A percentile compares a stretch with the other conserved stretches of the same genome.
Evolutionary conservation across 805 yeast species (phyloP).

Genomic region (Yarrowia porcina): DNA sequence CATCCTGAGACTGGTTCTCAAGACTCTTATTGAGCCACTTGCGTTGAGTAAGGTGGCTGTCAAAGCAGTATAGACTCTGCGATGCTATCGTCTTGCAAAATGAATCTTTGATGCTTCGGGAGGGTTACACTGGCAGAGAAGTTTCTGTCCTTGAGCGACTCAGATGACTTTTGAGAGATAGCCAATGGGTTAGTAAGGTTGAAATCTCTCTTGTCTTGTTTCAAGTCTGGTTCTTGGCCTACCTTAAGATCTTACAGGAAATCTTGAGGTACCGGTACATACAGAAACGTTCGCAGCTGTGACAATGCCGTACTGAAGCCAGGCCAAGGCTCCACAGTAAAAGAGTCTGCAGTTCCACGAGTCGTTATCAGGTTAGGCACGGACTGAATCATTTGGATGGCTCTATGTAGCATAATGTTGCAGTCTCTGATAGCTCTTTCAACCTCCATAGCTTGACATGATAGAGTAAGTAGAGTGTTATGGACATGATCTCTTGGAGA

Average conservation of each 20-base stretch:
- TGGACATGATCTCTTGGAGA: no score
- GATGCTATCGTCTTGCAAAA: slow-evolving; percentile 48
- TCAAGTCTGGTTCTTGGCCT: slow-evolving; percentile 69
- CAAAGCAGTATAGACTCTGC: slow-evolving; percentile 69
- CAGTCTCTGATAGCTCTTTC: no score
- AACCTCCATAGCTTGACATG: no score
- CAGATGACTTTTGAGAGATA: slow-evolving; percentile 34
- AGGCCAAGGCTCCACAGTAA: slow-evolving; percentile 77
- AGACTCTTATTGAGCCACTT: slow-evolving; percentile 72
- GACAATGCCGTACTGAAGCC: slow-evolving; percentile 81
- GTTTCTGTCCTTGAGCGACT: slow-evolving; percentile 39
- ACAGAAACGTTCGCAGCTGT: slow-evolving; percentile 77
- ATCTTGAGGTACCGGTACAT: slow-evolving; percentile 79
- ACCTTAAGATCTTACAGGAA: slow-evolving; percentile 72
- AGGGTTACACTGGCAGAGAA: slow-evolving; percentile 29
- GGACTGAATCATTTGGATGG: no score
- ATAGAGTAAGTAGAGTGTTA: no score
- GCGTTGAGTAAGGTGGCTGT: slow-evolving; percentile 81
- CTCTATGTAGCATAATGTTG: no score
- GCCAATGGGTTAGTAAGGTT: slow-evolving; percentile 32
- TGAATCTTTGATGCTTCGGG: slow-evolving; percentile 28
- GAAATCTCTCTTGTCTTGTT: slow-evolving; percentile 34
- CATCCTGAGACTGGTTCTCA: slow-evolving; percentile 64
- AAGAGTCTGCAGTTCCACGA: no score
- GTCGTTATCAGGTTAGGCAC: no score